Evolutionary conservation across 805 yeast species (phyloP), one percentile per base, ranked within the genome.

Genomic region (Hanseniaspora mollemarum): DNA sequence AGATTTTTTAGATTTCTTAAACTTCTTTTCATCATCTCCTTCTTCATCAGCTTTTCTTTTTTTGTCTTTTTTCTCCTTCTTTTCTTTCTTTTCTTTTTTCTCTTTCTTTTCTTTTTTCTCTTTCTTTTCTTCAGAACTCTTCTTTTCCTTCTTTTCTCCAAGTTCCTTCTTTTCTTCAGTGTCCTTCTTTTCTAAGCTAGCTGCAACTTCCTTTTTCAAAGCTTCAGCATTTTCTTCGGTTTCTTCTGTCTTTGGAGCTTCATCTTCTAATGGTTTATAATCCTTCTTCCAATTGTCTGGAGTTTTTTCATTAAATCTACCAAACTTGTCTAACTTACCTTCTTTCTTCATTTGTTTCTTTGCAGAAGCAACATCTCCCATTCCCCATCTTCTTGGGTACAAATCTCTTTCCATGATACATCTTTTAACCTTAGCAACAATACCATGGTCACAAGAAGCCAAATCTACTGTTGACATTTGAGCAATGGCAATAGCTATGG

Each of bases 361-460:
- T 82, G 87, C 87, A 71, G 85, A 87, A 54, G 98, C 97, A 66
- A 88, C 86, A 61, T 98, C 98, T 61, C 98, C 98, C 61, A 92
- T 73, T 56, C 98, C 98, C 98, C 98, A 92, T 77, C 96, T 83
- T 77, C 98, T 84, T 71, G 98, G 98, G 70, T 92, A 92, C 48
- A 95, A 79, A 69, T 92, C 98, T 74, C 98, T 83, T 74, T 92
- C 98, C 98, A 92, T 92, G 62, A 92, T 92, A 75, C 97, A 90
- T 75, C 98, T 85, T 78, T 92, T 92, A 64, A 92, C 95, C 75
- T 86, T 87, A 59, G 98, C 96, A 63, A 90, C 98, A 54, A 88
- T 87, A 63, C 98, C 98, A 67, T 92, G 98, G 70, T 92, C 98
- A 71, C 97, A 90, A 29, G 92, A 72, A 55, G 96, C 88, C 61